Evolutionary conservation across 768 basidiomycete species (phyloP).

Genomic region (Trametes punicea): DNA sequence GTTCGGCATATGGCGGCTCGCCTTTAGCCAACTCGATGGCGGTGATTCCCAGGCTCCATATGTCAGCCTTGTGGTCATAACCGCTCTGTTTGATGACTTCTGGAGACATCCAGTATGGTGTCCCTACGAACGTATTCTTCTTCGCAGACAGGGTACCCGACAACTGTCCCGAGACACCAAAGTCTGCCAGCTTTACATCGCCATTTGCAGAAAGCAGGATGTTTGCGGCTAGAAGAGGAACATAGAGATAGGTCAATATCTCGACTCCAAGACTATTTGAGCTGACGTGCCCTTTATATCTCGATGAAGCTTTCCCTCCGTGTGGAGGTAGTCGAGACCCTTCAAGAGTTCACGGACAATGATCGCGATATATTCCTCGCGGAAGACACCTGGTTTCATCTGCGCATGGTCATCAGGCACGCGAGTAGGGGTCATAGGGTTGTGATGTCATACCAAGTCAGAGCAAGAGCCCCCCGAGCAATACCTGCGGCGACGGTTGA

Average conservation of each 20-base stretch:
- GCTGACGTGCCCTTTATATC: conserved; percentile 86
- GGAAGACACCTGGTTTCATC: conserved; percentile 99
- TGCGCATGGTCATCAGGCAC: conserved; percentile 30
- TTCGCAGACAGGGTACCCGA: conserved; percentile 89
- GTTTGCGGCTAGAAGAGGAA: conserved; percentile 73
- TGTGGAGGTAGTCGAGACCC: conserved; percentile 93
- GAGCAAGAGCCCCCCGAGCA: conserved; percentile 98
- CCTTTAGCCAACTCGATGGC: conserved; percentile 97
- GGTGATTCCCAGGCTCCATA: conserved; percentile 97
- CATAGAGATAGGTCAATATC: background rate
- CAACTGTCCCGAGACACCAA: conserved; percentile 97
- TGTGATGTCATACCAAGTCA: conserved; percentile 65
- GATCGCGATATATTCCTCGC: conserved; percentile 99
- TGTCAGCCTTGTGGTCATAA: conserved; percentile 98
- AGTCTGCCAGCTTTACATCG: conserved; percentile 97
- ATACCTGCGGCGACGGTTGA: conserved; percentile 51
- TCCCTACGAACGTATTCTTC: conserved; percentile 98
- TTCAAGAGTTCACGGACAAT: conserved; percentile 88
- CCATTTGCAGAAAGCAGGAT: conserved; percentile 89
- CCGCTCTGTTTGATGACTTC: conserved; percentile 99
- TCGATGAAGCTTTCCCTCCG: conserved; percentile 95
- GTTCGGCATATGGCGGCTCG: conserved; percentile 96
- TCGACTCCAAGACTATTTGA: too few species aligned
- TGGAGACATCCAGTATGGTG: conserved; percentile 99
- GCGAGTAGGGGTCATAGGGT: conserved; percentile 6